Evolutionary conservation across 768 basidiomycete species (phyloP), one percentile per base, ranked within the genome.

Genomic region (Tylopilus sp.): DNA sequence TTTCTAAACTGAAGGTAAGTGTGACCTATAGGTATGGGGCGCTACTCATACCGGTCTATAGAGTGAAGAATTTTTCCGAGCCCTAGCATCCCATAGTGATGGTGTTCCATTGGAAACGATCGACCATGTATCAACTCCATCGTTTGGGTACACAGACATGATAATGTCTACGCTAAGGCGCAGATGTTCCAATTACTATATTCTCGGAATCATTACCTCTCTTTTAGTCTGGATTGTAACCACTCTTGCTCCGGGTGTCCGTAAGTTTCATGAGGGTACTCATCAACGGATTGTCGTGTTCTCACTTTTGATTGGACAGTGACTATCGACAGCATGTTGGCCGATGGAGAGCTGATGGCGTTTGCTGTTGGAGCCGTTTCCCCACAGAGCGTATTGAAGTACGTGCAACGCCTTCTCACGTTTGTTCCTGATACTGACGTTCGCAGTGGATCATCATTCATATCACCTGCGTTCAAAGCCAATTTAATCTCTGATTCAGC

Each of bases 1-100:
- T 68, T 34, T 57, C 61, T 10, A 52, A 29, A 21, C 29, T 67
- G 26, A 62, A 56, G 54, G 66, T 58, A 34, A 33, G 57, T 14
- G 6, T 21, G 3, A 12, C 16, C 6, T 41, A 5, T 41, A 2
- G 22, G 14, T 24, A 14, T n/a, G 12, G 10, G 7, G 5, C 14
- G 16, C 34, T 17, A 9, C 24, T 50, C 10, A 42, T 51, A 10
- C 28, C 3, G 5, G 22, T 24, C 3, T 29, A 19, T 33, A 66
- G 64, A 62, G 63, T 25, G 65, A 66, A 52, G 65, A 66, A 34
- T 69, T 71, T n/a, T 69, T 69, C 41, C 62, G 67, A 12, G 42
- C 24, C 11, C 30, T 69, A 10, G 40, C 55, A 17, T 48, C 47
- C 4, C 59, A 38, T 2, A 45, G 17, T 10, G 33, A 56, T 2